phyloP scores from a whole-genome alignment of 225 moss, liverwort and hornwort species.

The Thuidium tamariscinum region DNA sequence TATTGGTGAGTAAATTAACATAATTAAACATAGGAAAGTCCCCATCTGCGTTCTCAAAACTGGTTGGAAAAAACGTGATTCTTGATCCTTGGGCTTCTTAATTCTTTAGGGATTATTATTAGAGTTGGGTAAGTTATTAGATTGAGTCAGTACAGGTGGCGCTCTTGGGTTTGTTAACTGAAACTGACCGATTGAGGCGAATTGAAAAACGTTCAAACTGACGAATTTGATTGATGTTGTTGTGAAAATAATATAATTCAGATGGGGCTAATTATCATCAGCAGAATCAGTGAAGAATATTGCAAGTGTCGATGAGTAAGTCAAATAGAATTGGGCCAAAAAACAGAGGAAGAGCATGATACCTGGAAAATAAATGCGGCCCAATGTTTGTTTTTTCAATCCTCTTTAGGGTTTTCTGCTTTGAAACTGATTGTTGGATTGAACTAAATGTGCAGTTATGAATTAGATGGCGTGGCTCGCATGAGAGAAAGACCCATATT shows the following conservation, averaged over 20 bases:
- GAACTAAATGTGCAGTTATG: constrained; percentile 44
- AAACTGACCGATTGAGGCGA: not conserved
- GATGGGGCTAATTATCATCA: not conserved
- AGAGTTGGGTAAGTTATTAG: not conserved
- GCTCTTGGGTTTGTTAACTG: not conserved
- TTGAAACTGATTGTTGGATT: not conserved
- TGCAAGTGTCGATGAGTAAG: not conserved
- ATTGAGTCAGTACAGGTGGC: not conserved
- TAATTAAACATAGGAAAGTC: not conserved
- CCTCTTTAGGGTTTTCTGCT: not conserved
- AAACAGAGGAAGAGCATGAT: too few relatives aligned
- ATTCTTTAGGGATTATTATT: not conserved
- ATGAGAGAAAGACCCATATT: constrained; percentile 16
- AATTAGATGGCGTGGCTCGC: constrained; percentile 7
- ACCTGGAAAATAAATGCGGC: not conserved
- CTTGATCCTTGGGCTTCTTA: not conserved
- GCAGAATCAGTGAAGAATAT: not conserved
- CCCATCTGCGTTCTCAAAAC: not conserved
- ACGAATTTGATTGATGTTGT: not conserved
- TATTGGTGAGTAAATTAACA: not conserved
- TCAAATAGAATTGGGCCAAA: not conserved
- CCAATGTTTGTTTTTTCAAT: not conserved
- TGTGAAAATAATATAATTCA: not conserved
- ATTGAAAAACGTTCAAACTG: not conserved
- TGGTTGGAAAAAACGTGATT: not conserved